These are phyloP conservation scores for Termitomyces sp. DNA, from an alignment of 768 basidiomycete species.

Conservation along the genomic window DNA sequence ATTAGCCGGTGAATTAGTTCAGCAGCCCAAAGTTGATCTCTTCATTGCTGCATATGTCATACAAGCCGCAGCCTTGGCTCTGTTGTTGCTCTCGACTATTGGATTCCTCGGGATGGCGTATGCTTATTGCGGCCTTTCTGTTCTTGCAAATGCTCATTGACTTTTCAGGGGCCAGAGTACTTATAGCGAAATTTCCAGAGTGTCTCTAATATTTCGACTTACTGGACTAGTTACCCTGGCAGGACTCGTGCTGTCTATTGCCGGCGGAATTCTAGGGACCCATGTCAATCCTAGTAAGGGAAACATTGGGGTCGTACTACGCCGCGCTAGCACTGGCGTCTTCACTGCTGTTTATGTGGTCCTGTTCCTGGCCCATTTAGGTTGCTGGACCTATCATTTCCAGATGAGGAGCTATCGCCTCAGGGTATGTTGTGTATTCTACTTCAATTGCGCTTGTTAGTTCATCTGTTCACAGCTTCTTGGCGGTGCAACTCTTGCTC, in stretches of 20 bases:
- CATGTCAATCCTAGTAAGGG: constrained; percentile 29
- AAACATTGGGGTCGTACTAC: constrained; percentile 33
- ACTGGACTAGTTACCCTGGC: constrained; percentile 32
- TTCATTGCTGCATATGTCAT: constrained; percentile 52
- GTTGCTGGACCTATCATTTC: constrained; percentile 43
- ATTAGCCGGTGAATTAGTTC: constrained; percentile 47
- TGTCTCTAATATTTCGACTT: constrained; percentile 33
- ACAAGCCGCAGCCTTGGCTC: constrained; percentile 38
- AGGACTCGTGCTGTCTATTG: constrained; percentile 40
- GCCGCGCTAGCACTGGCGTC: constrained; percentile 39
- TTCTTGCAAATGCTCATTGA: constrained; percentile 16
- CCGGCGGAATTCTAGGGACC: constrained; percentile 44
- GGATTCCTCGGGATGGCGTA: constrained; percentile 53
- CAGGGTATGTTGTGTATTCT: constrained; percentile 28
- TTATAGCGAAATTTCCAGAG: constrained; percentile 46
- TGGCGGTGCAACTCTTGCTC: constrained; percentile 45
- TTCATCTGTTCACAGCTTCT: constrained; percentile 43
- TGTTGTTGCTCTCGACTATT: constrained; percentile 38
- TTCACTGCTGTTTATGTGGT: constrained; percentile 39
- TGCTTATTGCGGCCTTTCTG: constrained; percentile 12
- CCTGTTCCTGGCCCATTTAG: constrained; percentile 36
- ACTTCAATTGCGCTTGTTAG: neutral
- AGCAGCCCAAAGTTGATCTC: constrained; percentile 36
- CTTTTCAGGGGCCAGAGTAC: constrained; percentile 43
- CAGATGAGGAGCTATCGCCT: constrained; percentile 43